These are phyloP conservation scores for Solanum ossicruentum DNA, from an alignment of 257 asterid species.

Conservation along the genomic window DNA sequence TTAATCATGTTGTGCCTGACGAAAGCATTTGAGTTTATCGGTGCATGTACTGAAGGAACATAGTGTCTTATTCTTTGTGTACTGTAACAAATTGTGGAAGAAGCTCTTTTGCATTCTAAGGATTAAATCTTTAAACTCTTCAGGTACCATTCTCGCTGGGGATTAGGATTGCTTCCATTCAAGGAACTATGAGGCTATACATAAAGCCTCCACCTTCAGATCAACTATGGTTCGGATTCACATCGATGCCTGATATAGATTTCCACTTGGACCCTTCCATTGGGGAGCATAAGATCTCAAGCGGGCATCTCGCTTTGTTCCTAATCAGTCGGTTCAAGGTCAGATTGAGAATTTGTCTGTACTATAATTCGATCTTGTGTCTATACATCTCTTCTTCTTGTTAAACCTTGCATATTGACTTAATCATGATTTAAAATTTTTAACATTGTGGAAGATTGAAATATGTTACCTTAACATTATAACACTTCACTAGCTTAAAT, in stretches of 20 bases:
- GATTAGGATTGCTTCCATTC: conserved; percentile 61
- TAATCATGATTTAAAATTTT: neutral
- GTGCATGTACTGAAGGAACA: neutral
- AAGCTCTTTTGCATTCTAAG: neutral
- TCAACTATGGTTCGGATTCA: conserved; percentile 83
- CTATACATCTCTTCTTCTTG: neutral
- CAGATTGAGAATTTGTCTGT: conserved; percentile 8
- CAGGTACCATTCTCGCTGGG: conserved; percentile 81
- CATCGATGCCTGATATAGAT: conserved; percentile 83
- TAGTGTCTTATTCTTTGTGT: neutral
- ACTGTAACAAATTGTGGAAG: neutral
- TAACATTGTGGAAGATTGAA: neutral
- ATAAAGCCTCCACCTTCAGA: conserved; percentile 97
- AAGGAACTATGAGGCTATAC: conserved; percentile 67
- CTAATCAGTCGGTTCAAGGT: conserved; percentile 83
- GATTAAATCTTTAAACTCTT: conserved; percentile 15
- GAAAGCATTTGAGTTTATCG: neutral
- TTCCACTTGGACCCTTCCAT: conserved; percentile 68
- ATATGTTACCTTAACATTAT: neutral
- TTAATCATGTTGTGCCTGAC: neutral
- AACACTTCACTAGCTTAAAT: neutral
- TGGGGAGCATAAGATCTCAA: conserved; percentile 85
- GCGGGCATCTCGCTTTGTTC: conserved; percentile 56
- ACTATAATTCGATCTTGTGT: neutral
- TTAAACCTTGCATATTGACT: neutral